These are phyloP conservation scores for Graphilbum sp. DNA, from an alignment of 2,329 filamentous ascomycete genomes.

Conservation along the genomic window DNA sequence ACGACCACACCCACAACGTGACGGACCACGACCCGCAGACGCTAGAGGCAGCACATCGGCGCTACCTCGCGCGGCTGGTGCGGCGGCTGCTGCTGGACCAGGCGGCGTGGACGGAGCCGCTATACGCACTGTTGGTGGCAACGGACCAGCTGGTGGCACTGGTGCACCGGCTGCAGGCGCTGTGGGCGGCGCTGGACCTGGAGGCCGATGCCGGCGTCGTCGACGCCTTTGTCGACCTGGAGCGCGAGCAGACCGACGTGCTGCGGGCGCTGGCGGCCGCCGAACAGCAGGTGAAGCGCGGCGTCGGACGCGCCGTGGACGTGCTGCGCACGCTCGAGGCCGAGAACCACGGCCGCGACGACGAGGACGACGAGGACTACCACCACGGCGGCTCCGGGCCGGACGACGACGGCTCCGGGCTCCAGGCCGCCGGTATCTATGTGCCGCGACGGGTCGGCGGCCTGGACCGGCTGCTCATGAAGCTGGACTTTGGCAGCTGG, in stretches of 20 bases:
- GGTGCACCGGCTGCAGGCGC: conserved; percentile 55
- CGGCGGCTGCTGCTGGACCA: conserved; percentile 52
- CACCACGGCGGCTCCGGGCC: conserved; percentile 20
- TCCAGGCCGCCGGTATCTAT: conserved; percentile 36
- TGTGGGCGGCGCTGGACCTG: conserved; percentile 65
- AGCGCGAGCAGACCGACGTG: conserved; percentile 55
- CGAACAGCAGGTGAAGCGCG: conserved; percentile 46
- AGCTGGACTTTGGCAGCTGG: conserved; percentile 58
- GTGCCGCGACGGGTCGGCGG: conserved; percentile 59
- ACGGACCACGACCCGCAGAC: conserved; percentile 57
- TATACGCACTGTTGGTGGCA: conserved; percentile 52
- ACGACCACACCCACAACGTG: background rate
- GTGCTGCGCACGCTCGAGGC: conserved; percentile 24
- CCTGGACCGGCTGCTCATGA: conserved; percentile 78
- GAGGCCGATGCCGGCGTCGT: conserved; percentile 71
- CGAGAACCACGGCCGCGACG: conserved; percentile 22
- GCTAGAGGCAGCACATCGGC: conserved; percentile 61
- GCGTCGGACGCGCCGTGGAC: conserved; percentile 51
- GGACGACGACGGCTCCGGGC: conserved; percentile 16
- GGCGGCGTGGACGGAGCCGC: conserved; percentile 41
- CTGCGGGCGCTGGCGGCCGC: conserved; percentile 46
- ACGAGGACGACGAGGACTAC: conserved; percentile 11
- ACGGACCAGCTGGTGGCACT: conserved; percentile 72
- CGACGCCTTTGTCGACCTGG: conserved; percentile 55
- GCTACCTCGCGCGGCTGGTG: conserved; percentile 55